A percentile compares a stretch with the other conserved stretches of the same genome.
Conservation (phyloP, 148 eudicot species). For the Silene conica region DNA sequence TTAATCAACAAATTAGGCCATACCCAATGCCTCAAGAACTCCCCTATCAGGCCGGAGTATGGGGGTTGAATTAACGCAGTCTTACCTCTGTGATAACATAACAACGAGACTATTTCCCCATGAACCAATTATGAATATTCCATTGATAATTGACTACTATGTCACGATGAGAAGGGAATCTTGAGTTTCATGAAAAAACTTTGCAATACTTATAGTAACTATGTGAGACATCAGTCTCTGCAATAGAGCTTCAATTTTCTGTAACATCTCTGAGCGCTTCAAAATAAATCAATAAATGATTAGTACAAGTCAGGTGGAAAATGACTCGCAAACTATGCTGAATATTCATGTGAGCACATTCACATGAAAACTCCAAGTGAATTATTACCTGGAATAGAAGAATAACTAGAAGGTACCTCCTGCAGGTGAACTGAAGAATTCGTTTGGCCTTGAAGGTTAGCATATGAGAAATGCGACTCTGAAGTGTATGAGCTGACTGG, state of each 20-base stretch:
- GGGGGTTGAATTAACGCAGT: too few species aligned
- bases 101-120: too few species aligned
- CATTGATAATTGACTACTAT: too few species aligned
- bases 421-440: constrained; percentile 76
- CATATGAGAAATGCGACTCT: constrained; percentile 47
- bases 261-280: constrained; percentile 8
- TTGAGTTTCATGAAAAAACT: too few species aligned
- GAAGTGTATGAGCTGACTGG: constrained; percentile 46
- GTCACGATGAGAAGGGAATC: too few species aligned
- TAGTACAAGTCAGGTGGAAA: constrained; percentile 3
- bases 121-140: too few species aligned
- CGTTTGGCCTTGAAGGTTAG: constrained; percentile 47
- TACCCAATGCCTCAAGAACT: too few species aligned
- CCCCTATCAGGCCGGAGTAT: too few species aligned
- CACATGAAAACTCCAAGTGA: constrained; percentile 47
- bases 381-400: constrained; percentile 92
- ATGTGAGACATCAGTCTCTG: background rate
- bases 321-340: constrained; percentile 9
- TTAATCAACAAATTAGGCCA: too few species aligned
- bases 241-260: background rate
- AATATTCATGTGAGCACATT: constrained; percentile 29
- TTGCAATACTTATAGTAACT: background rate
- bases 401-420: constrained; percentile 99
- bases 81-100: too few species aligned
- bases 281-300: constrained; percentile 1